Evolutionary conservation across 129 eudicot genomes (phyloP).

Genomic region (carrot (Daucus carota)): DH1_v3.0 NC_030383.2:5319001-5319500

Average conservation of each 20-base stretch:
- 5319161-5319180: slow-evolving; percentile 83
- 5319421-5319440: slow-evolving; percentile 27
- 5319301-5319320: slow-evolving; percentile 47
- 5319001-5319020: slow-evolving; percentile 69
- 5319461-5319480: neutral
- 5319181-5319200: slow-evolving; percentile 73
- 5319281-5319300: slow-evolving; percentile 54
- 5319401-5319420: slow-evolving; percentile 47
- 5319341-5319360: slow-evolving; percentile 38
- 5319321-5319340: slow-evolving; percentile 32
- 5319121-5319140: slow-evolving; percentile 57
- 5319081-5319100: slow-evolving; percentile 76
- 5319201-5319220: slow-evolving; percentile 57
- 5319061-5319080: slow-evolving; percentile 57
- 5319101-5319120: slow-evolving; percentile 50
- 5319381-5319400: slow-evolving; percentile 29
- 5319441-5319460: neutral
- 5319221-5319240: slow-evolving; percentile 34
- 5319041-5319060: slow-evolving; percentile 55
- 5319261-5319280: slow-evolving; percentile 26
- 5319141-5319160: slow-evolving; percentile 62
- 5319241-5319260: slow-evolving; percentile 30
- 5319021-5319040: slow-evolving; percentile 70
- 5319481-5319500: neutral
- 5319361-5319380: slow-evolving; percentile 29